Evolutionary conservation across 345 rosid genomes (phyloP).

Genomic region (Melastoma malabathricum): DNA sequence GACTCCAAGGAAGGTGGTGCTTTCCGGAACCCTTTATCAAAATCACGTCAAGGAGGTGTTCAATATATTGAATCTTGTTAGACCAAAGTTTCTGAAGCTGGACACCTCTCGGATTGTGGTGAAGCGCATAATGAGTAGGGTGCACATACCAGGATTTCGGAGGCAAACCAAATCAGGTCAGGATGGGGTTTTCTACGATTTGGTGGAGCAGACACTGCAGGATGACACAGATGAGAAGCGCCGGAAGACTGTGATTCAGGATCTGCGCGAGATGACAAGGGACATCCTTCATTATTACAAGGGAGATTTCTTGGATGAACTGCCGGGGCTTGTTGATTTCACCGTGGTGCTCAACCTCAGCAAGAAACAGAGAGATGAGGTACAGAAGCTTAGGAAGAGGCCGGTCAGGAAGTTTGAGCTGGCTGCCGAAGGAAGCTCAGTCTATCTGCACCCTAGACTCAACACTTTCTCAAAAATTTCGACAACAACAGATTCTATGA

Average conservation of each 20-base stretch:
- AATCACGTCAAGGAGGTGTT: slow-evolving; percentile 84
- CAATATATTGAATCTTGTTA: slow-evolving; percentile 68
- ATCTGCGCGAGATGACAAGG: slow-evolving; percentile 77
- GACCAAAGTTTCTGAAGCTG: slow-evolving; percentile 65
- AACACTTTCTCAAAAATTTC: slow-evolving; percentile 20
- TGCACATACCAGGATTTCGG: slow-evolving; percentile 29
- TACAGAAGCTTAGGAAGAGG: slow-evolving; percentile 23
- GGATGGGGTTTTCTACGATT: slow-evolving; percentile 37
- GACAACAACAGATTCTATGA: slow-evolving; percentile 25
- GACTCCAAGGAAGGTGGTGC: slow-evolving; percentile 77
- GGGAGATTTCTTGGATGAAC: slow-evolving; percentile 79
- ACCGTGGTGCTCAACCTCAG: slow-evolving; percentile 62
- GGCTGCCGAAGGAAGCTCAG: slow-evolving; percentile 48
- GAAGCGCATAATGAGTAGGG: slow-evolving; percentile 54
- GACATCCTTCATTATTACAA: slow-evolving; percentile 76
- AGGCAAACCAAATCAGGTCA: slow-evolving; percentile 31
- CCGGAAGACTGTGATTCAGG: slow-evolving; percentile 52
- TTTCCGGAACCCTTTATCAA: slow-evolving; percentile 82
- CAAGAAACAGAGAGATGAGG: slow-evolving; percentile 39
- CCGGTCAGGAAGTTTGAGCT: slow-evolving; percentile 44
- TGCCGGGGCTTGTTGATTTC: slow-evolving; percentile 73
- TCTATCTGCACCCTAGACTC: slow-evolving; percentile 59
- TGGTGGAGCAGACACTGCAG: slow-evolving; percentile 62
- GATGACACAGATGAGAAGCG: slow-evolving; percentile 34
- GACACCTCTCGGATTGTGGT: slow-evolving; percentile 31